A percentile compares a stretch with the other conserved stretches of the same genome.
Evolutionary conservation across 2,329 filamentous ascomycete genomes (phyloP).

Genomic region (Plectosphaerella cucumerina): DNA sequence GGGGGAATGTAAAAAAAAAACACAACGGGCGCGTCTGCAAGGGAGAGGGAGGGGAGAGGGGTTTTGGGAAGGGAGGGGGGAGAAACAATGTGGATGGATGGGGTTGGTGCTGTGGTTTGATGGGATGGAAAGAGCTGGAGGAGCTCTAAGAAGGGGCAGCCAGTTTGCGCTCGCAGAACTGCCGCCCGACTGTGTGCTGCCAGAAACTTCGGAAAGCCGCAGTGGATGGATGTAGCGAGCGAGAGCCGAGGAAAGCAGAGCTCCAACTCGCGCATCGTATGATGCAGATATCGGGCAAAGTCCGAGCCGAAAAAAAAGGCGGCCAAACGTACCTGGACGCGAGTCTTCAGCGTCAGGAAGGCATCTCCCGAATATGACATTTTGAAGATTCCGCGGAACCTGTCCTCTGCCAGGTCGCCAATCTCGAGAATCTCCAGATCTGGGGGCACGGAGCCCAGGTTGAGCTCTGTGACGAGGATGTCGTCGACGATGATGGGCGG

Average conservation of each 20-base stretch:
- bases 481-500: conserved; percentile 99
- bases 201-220: too few species aligned
- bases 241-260: too few species aligned
- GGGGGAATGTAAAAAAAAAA: conserved; percentile 11
- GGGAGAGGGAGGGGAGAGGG: conserved; percentile 8
- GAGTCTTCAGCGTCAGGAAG: conserved; percentile 89
- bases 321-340: conserved; percentile 70
- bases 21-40: conserved; percentile 8
- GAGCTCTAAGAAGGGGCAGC: not conserved
- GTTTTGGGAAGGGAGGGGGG: not conserved
- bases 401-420: conserved; percentile 92
- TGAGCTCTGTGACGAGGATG: conserved; percentile 96
- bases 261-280: too few species aligned
- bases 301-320: conserved; percentile 6
- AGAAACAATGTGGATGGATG: not conserved
- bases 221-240: too few species aligned
- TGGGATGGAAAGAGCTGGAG: not conserved
- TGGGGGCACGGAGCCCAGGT: conserved; percentile 89
- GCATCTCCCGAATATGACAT: conserved; percentile 98
- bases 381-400: conserved; percentile 97
- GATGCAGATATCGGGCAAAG: not conserved
- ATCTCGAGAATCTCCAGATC: conserved; percentile 97
- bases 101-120: not conserved
- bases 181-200: too few species aligned
- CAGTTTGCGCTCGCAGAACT: conserved; percentile 2